phyloP scores from a whole-genome alignment of 257 asterid species.

The Vinca minor region DNA sequence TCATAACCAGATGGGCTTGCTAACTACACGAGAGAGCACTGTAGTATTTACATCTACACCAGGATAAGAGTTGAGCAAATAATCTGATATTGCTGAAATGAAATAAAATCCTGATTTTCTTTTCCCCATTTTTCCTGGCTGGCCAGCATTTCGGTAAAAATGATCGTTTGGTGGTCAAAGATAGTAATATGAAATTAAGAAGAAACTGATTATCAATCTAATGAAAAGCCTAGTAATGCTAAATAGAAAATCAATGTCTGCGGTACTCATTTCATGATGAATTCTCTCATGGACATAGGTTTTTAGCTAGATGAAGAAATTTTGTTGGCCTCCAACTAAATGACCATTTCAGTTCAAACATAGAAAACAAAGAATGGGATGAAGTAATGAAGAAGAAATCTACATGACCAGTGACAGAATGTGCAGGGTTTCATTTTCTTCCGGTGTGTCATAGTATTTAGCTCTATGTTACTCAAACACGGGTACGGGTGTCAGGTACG shows the following conservation, averaged over 20 bases:
- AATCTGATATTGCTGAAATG: background rate
- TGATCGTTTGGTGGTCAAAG: background rate
- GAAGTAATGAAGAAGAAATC: background rate
- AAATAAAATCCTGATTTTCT: background rate
- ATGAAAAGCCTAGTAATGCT: background rate
- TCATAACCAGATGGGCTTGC: background rate
- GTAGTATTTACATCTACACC: background rate
- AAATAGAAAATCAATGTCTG: background rate
- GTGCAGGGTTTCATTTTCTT: background rate
- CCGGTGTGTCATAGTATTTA: background rate
- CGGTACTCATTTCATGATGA: background rate
- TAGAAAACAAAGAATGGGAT: background rate
- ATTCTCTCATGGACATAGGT: background rate
- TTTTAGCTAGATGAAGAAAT: background rate
- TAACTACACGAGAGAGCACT: background rate
- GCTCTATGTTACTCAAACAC: too few species aligned
- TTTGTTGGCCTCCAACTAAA: background rate
- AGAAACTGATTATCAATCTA: background rate
- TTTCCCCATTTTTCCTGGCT: background rate
- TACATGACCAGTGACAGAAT: background rate
- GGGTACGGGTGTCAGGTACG: too few species aligned
- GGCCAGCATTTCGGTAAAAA: background rate
- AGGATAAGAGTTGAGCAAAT: background rate
- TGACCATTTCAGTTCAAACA: background rate
- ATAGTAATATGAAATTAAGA: background rate